These are phyloP conservation scores for Arthrocladium fulminans DNA, from an alignment of 2,329 filamentous ascomycete species.

Conservation along the genomic window DNA sequence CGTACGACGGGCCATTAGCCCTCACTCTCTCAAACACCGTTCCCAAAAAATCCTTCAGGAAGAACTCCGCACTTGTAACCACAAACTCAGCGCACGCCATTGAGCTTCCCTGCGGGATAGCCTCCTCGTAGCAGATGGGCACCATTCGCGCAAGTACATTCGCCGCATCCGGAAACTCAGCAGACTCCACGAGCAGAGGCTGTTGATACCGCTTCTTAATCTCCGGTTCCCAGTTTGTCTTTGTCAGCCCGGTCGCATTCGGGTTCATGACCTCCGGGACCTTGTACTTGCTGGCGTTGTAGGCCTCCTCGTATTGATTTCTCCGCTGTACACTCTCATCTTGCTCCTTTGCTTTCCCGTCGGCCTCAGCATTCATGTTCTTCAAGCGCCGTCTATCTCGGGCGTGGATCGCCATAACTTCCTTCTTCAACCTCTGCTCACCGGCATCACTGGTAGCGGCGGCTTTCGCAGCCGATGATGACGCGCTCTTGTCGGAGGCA, in stretches of 20 bases:
- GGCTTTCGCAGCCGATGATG: conserved; percentile 37
- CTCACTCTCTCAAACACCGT: conserved; percentile 47
- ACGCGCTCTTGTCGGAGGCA: conserved; percentile 46
- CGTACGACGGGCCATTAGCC: conserved; percentile 46
- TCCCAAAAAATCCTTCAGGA: conserved; percentile 52
- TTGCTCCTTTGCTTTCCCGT: conserved; percentile 13
- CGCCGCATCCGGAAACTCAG: conserved; percentile 52
- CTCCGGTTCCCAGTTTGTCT: conserved; percentile 63
- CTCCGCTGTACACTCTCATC: conserved; percentile 14
- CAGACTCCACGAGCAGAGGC: conserved; percentile 51
- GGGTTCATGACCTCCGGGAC: conserved; percentile 48
- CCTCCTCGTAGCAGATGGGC: conserved; percentile 58
- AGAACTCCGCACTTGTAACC: conserved; percentile 53
- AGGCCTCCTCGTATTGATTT: conserved; percentile 34
- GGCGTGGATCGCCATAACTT: conserved; percentile 54
- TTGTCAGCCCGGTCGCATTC: conserved; percentile 61
- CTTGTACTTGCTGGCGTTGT: conserved; percentile 40
- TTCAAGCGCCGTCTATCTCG: conserved; percentile 53
- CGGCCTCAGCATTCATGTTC: conserved; percentile 22
- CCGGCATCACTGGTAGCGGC: conserved; percentile 48
- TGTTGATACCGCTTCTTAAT: conserved; percentile 57
- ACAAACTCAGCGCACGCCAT: conserved; percentile 50
- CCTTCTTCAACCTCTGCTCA: conserved; percentile 54
- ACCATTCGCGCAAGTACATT: conserved; percentile 53
- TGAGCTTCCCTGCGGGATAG: conserved; percentile 46